These are phyloP conservation scores for Cladophialophora psammophila DNA, from an alignment of 2,329 filamentous ascomycete species.

Conservation along the genomic window DNA sequence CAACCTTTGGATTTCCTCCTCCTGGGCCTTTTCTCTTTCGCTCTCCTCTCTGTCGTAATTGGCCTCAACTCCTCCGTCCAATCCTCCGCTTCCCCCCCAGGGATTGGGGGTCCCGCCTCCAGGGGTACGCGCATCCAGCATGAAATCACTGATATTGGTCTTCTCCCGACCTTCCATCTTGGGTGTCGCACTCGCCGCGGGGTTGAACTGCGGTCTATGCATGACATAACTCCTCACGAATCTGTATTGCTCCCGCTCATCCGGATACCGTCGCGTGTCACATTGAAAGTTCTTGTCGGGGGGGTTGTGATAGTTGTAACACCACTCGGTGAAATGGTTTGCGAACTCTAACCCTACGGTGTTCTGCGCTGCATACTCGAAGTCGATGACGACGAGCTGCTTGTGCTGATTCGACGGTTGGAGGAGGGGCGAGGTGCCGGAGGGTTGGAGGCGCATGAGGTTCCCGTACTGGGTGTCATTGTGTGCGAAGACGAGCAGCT, in stretches of 20 bases:
- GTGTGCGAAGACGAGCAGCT: conserved; percentile 89
- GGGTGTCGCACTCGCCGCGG: conserved; percentile 58
- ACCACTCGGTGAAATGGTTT: conserved; percentile 98
- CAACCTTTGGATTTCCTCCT: conserved; percentile 73
- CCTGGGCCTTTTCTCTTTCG: conserved; percentile 67
- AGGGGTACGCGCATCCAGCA: conserved; percentile 68
- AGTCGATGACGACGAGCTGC: conserved; percentile 95
- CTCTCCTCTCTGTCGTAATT: conserved; percentile 59
- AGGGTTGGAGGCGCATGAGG: conserved; percentile 78
- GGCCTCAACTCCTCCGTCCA: conserved; percentile 2
- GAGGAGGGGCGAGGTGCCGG: conserved; percentile 79
- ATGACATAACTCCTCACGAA: conserved; percentile 84
- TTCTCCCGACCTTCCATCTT: conserved; percentile 49
- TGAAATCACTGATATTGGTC: conserved; percentile 63
- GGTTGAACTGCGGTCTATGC: conserved; percentile 74
- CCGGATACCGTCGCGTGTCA: conserved; percentile 74
- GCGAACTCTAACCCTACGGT: conserved; percentile 87
- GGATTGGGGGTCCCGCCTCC: conserved; percentile 25
- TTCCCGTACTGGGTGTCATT: conserved; percentile 99
- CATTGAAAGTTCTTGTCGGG: conserved; percentile 68
- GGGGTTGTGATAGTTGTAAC: conserved; percentile 92
- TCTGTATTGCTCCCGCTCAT: conserved; percentile 73
- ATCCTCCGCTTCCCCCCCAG: not conserved
- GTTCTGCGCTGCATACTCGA: conserved; percentile 95
- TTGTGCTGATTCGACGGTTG: conserved; percentile 93